Percentiles rank a stretch among this genome's conserved stretches.
Evolutionary conservation across 2,329 filamentous ascomycete species (phyloP).

Genomic region (Aspergillus sp.): DNA sequence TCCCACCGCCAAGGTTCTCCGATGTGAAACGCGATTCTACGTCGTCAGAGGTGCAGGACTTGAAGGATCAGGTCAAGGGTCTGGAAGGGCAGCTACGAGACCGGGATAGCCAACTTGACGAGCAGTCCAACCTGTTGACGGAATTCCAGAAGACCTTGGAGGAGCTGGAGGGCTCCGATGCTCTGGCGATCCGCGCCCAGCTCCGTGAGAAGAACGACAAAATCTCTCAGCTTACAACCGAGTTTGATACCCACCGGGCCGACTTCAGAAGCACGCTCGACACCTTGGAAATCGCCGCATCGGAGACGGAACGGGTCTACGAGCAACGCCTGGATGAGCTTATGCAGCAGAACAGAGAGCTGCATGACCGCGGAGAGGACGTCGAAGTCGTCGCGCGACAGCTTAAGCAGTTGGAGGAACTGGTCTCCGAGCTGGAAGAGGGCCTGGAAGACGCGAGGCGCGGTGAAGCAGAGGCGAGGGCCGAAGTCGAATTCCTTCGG

Average conservation of each 20-base stretch:
- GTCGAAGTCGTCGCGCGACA: constrained; percentile 85
- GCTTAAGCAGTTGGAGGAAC: constrained; percentile 87
- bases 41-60: constrained; percentile 21
- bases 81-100: constrained; percentile 69
- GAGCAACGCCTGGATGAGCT: constrained; percentile 54
- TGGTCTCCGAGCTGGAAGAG: constrained; percentile 94
- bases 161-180: constrained; percentile 74
- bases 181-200: constrained; percentile 65
- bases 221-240: constrained; percentile 81
- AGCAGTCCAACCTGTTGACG: constrained; percentile 69
- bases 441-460: constrained; percentile 88
- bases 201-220: constrained; percentile 94
- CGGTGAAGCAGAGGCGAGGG: constrained; percentile 88
- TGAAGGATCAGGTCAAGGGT: constrained; percentile 64
- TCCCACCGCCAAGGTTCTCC: constrained; percentile 22
- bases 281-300: constrained; percentile 87
- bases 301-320: constrained; percentile 89
- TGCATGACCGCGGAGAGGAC: constrained; percentile 75
- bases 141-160: constrained; percentile 85
- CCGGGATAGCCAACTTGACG: constrained; percentile 75
- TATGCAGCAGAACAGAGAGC: constrained; percentile 70
- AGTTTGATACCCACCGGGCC: constrained; percentile 89
- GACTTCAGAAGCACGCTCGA: constrained; percentile 97
- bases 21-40: constrained; percentile 19
- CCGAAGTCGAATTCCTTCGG: constrained; percentile 88